phyloP scores from a whole-genome alignment of 345 rosid genomes.

The Gossypium turneri region DNA sequence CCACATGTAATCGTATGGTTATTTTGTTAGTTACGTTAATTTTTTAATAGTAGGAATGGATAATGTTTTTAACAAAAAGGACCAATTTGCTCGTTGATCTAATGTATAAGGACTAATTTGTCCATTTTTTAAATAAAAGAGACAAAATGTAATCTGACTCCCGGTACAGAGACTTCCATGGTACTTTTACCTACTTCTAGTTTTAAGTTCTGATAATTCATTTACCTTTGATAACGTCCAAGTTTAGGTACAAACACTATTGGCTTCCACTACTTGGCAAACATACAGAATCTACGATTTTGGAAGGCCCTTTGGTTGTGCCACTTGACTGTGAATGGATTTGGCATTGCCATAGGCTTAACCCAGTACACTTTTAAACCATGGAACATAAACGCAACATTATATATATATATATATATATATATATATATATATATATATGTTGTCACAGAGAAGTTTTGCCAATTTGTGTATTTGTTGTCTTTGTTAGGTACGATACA shows the following conservation, averaged over 20 bases:
- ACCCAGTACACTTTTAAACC: constrained; percentile 13
- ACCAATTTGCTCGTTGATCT: too few species aligned
- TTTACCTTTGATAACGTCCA: background rate
- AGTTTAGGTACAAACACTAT: background rate
- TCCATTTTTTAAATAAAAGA: too few species aligned
- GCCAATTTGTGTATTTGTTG: background rate
- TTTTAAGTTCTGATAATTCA: background rate
- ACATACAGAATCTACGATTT: background rate
- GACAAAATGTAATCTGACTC: rapidly evolving
- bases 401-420: background rate
- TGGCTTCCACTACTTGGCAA: background rate
- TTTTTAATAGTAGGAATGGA: too few species aligned
- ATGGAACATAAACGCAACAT: background rate
- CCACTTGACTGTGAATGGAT: constrained; percentile 2
- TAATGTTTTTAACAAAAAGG: too few species aligned
- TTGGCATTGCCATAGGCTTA: constrained; percentile 1
- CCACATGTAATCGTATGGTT: too few species aligned
- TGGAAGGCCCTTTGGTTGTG: background rate
- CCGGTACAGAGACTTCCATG: too few species aligned
- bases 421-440: too few species aligned
- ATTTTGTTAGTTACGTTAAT: too few species aligned
- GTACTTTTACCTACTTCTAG: background rate
- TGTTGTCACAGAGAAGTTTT: background rate
- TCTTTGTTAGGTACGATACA: background rate
- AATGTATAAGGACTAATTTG: too few species aligned